Percentiles rank a stretch among this genome's conserved stretches.
Evolutionary conservation across 306 rosid genomes (phyloP).

Genomic region (Begonia masoniana): DNA sequence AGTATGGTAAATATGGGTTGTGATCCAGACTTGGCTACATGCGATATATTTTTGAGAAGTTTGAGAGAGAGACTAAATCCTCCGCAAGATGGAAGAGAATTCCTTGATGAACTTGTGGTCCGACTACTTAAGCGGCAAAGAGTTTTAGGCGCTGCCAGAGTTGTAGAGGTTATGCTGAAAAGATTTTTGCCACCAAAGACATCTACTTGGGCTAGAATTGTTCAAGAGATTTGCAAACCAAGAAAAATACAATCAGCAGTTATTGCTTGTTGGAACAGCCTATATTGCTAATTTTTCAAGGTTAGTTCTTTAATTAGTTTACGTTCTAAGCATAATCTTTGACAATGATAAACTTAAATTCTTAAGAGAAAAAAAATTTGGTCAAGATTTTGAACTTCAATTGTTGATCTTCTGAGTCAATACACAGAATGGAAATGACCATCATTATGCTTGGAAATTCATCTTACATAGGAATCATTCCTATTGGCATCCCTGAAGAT

Average conservation of each 20-base stretch:
- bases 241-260: slow-evolving; percentile 33
- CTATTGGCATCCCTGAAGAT: too few relatives aligned
- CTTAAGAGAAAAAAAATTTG: too few relatives aligned
- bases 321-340: too few relatives aligned
- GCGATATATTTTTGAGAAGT: slow-evolving; percentile 62
- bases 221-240: slow-evolving; percentile 52
- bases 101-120: slow-evolving; percentile 74
- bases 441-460: too few relatives aligned
- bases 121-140: slow-evolving; percentile 55
- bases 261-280: slow-evolving; percentile 47
- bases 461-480: too few relatives aligned
- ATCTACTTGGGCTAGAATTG: slow-evolving; percentile 67
- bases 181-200: slow-evolving; percentile 52
- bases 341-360: too few relatives aligned
- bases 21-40: slow-evolving; percentile 68
- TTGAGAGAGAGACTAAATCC: slow-evolving; percentile 53
- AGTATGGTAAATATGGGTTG: slow-evolving; percentile 63
- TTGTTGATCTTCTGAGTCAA: too few relatives aligned
- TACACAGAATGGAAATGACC: too few relatives aligned
- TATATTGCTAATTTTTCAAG: slow-evolving; percentile 27
- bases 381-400: too few relatives aligned
- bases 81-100: slow-evolving; percentile 74
- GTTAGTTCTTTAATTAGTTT: background rate
- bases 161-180: slow-evolving; percentile 59
- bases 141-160: slow-evolving; percentile 37